A percentile compares a stretch with the other conserved stretches of the same genome.
These are phyloP conservation scores for Backusella psychrophila DNA, from an alignment of 192 early-diverging fungal genomes.

Conservation along the genomic window DNA sequence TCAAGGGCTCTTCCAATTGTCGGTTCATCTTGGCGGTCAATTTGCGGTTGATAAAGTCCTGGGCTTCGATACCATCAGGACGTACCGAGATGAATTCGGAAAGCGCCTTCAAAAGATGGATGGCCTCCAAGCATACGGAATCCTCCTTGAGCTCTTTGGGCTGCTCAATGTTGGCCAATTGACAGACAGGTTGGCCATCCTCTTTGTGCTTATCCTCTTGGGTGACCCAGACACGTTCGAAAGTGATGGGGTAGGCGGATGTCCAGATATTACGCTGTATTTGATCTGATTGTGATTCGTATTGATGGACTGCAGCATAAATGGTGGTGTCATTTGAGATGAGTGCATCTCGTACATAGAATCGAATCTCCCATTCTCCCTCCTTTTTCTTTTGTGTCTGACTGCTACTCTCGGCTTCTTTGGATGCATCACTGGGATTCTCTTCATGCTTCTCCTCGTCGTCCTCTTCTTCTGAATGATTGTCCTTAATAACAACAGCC, in stretches of 20 bases:
- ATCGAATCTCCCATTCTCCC: conserved; percentile 55
- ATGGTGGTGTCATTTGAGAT: conserved; percentile 57
- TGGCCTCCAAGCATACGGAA: conserved; percentile 25
- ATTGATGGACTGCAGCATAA: conserved; percentile 63
- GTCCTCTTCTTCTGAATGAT: not conserved
- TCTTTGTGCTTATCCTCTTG: conserved; percentile 11
- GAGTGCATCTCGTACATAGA: conserved; percentile 49
- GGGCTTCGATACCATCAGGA: conserved; percentile 20
- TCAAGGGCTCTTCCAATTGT: conserved; percentile 86
- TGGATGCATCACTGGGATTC: not conserved
- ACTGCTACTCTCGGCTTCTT: not conserved
- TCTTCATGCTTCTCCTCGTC: conserved; percentile 2
- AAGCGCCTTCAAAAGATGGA: conserved; percentile 41
- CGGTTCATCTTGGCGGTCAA: conserved; percentile 81
- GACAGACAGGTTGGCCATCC: not conserved
- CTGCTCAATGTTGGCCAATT: not conserved
- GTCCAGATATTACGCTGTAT: conserved; percentile 51
- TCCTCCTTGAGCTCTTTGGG: not conserved
- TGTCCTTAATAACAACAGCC: conserved; percentile 20
- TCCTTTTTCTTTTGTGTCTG: conserved; percentile 26
- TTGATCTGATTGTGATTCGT: conserved; percentile 35
- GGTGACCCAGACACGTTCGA: conserved; percentile 32
- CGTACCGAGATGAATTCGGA: conserved; percentile 37
- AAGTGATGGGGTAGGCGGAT: conserved; percentile 57
- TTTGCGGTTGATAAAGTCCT: conserved; percentile 75